Base-by-base conservation (phyloP, 2,329 filamentous ascomycete genomes). In the Orbilia blumenaviensis region DNA sequence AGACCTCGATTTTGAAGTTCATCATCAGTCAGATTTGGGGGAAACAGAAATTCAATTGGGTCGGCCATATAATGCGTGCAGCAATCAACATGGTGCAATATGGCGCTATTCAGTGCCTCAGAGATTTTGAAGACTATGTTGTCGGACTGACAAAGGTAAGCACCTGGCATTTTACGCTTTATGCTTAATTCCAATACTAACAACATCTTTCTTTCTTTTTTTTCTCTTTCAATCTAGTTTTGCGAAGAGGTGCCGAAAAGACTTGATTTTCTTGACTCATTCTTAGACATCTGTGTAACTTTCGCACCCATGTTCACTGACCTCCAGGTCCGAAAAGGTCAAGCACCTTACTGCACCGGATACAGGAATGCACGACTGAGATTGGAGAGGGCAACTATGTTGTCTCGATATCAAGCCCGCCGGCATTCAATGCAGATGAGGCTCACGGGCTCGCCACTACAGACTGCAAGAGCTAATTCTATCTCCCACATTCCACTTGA, bases 1-100 rank as follows among this genome's bases (percentile, higher is more conserved):
- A 75, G 36, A 62, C 42, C 10, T 60, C 61, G 10, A 56, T 75
- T 21, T n/a, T 67, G 25, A 66, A 58, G 21, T 48, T 56, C 21
- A 61, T 75, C 23, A 68, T 68, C 41, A 60, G 63, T 12, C 71
- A 54, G 18, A 44, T 68, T 25, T 75, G 62, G 63, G 58, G 52
- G 29, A 61, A 60, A 25, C 41, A 58, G 36, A 63, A 68, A 16
- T 75, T 75, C 41, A 66, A 38, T 12, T 68, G 63, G 63, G 63
- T 68, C 12, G 56, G 54, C 7, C 71, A 75, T 16, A 67, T 75
- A 16, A 67, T 75, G 63, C 62, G 71, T 2, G 71, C 71, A 4
- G 71, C 71, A 1, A 61, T 75, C 36, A 75, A 75, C 32, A 75
- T 75, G 71, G 71, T 75, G 27, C 54, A 67, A 25, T 58, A 68